Evolutionary conservation across 441 rosid genomes (phyloP).

Genomic region (Rhodomyrtus psidioides): DNA sequence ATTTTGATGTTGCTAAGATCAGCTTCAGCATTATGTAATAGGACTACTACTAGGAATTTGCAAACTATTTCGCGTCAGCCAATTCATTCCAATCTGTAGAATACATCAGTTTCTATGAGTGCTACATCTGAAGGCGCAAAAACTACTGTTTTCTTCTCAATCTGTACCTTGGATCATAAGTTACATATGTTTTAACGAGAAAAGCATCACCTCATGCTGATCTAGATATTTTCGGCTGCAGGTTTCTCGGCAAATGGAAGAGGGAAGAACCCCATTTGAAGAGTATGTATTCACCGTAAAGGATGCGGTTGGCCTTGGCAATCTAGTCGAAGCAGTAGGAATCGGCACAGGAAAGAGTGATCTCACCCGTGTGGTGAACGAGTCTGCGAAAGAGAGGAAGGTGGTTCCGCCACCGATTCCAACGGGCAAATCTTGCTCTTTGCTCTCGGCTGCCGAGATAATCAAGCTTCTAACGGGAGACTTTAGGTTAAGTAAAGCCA

Average conservation of each 20-base stretch:
- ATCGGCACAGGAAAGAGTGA: conserved; percentile 80
- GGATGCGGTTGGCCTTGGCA: conserved; percentile 29
- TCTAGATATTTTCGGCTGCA: conserved; percentile 14
- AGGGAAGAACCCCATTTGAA: conserved; percentile 51
- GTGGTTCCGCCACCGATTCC: conserved; percentile 32
- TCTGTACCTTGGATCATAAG: not conserved
- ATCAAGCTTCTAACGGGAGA: conserved; percentile 61
- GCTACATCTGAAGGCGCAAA: not conserved
- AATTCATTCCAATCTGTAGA: not conserved
- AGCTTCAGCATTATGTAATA: not conserved
- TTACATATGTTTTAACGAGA: not conserved
- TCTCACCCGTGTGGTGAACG: conserved; percentile 50
- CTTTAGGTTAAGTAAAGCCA: conserved; percentile 68
- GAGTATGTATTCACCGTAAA: conserved; percentile 59
- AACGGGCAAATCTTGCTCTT: conserved; percentile 58
- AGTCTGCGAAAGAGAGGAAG: conserved; percentile 39
- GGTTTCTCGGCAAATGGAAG: conserved; percentile 48
- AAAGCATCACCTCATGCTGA: not conserved
- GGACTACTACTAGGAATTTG: not conserved
- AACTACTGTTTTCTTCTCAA: not conserved
- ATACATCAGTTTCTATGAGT: not conserved
- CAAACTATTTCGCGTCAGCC: not conserved
- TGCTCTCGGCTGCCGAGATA: conserved; percentile 51
- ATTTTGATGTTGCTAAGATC: not conserved
- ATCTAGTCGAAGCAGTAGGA: conserved; percentile 54